phyloP scores from a whole-genome alignment of 495 filamentous ascomycete genomes.

The Hypoxylon trugodes region DNA sequence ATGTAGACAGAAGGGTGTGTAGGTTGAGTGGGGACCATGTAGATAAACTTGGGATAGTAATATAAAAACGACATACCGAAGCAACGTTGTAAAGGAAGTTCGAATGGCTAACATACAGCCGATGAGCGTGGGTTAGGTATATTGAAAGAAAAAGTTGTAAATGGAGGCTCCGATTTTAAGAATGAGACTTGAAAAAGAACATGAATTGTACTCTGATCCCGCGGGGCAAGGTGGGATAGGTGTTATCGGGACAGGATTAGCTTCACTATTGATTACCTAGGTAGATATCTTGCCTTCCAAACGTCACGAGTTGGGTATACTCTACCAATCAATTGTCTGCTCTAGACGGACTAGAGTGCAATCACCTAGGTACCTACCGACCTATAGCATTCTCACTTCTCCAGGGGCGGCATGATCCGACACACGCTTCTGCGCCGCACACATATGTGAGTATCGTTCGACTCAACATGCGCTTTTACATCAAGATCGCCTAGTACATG shows the following conservation, averaged over 20 bases:
- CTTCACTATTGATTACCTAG: too few species aligned
- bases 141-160: neutral
- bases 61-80: constrained; percentile 22
- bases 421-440: constrained; percentile 44
- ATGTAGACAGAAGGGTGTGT: constrained; percentile 4
- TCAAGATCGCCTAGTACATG: constrained; percentile 20
- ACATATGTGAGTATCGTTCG: constrained; percentile 12
- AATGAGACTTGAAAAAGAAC: too few species aligned
- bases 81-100: constrained; percentile 4
- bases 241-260: too few species aligned
- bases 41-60: neutral
- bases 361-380: too few species aligned
- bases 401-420: constrained; percentile 70
- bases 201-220: too few species aligned
- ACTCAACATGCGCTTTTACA: constrained; percentile 13
- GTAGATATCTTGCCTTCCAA: too few species aligned
- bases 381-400: constrained; percentile 71
- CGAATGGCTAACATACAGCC: constrained; percentile 20
- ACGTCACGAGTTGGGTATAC: too few species aligned
- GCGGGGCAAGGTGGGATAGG: too few species aligned
- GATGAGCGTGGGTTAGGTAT: neutral
- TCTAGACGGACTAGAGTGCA: too few species aligned
- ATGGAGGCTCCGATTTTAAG: neutral
- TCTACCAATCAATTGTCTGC: too few species aligned
- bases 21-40: neutral